Evolutionary conservation across 805 yeast species (phyloP).

Genomic region (Myxozyma neglecta): DNA sequence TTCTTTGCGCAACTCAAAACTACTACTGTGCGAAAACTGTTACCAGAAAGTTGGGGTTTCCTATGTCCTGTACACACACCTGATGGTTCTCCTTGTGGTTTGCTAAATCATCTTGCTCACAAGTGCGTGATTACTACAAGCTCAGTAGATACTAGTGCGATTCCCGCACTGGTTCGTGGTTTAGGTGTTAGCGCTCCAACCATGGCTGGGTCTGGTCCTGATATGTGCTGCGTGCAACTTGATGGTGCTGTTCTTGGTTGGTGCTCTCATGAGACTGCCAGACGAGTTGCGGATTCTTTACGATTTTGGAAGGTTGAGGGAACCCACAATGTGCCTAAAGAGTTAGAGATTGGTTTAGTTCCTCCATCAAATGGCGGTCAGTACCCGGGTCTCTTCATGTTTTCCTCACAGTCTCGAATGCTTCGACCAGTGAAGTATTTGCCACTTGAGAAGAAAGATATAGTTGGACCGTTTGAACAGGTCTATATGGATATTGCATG

Average conservation of each 20-base stretch:
- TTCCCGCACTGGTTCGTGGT: slow-evolving; percentile 63
- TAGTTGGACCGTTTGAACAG: slow-evolving; percentile 97
- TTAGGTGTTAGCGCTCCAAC: slow-evolving; percentile 83
- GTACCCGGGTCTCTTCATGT: slow-evolving; percentile 90
- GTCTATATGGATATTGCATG: slow-evolving; percentile 96
- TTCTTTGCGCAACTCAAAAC: slow-evolving; percentile 98
- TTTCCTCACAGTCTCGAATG: slow-evolving; percentile 93
- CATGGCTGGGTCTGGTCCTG: slow-evolving; percentile 82
- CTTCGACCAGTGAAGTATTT: slow-evolving; percentile 91
- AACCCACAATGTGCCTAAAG: slow-evolving; percentile 71
- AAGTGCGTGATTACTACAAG: slow-evolving; percentile 84
- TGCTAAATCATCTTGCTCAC: slow-evolving; percentile 93
- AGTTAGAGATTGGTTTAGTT: slow-evolving; percentile 89
- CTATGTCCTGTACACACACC: slow-evolving; percentile 99
- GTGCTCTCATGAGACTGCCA: slow-evolving; percentile 88
- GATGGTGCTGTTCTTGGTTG: slow-evolving; percentile 93
- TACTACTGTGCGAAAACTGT: slow-evolving; percentile 90
- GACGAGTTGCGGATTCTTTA: slow-evolving; percentile 80
- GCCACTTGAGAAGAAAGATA: slow-evolving; percentile 78
- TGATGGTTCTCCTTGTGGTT: slow-evolving; percentile 99
- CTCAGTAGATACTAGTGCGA: slow-evolving; percentile 68
- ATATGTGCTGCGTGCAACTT: slow-evolving; percentile 83
- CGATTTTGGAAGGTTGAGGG: slow-evolving; percentile 92
- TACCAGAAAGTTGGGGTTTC: slow-evolving; percentile 99
- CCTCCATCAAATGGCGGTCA: slow-evolving; percentile 97